phyloP scores from a whole-genome alignment of 495 filamentous ascomycete species.

The Penicillium steckii region DNA sequence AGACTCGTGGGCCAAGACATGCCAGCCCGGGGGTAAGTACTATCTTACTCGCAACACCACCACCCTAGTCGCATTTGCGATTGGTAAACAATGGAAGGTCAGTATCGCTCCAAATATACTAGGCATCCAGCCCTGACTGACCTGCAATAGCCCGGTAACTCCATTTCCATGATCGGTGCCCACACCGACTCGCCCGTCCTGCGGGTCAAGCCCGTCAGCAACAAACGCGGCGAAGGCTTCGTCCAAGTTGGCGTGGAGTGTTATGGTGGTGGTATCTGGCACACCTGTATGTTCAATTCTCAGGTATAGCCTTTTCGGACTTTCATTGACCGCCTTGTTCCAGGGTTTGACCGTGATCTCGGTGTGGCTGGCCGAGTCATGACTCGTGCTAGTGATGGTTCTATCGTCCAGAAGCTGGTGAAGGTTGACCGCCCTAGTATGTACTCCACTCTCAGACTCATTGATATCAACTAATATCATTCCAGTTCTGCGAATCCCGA shows the following conservation, averaged over 20 bases:
- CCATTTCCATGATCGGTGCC: slow-evolving; percentile 92
- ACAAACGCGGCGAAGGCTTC: slow-evolving; percentile 83
- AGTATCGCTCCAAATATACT: neutral
- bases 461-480: slow-evolving; percentile 1
- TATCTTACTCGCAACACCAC: slow-evolving; percentile 94
- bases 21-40: slow-evolving; percentile 90
- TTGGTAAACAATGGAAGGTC: slow-evolving; percentile 86
- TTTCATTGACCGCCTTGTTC: neutral
- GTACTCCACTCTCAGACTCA: slow-evolving; percentile 5
- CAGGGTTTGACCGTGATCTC: slow-evolving; percentile 93
- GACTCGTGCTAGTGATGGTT: slow-evolving; percentile 70
- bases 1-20: slow-evolving; percentile 78
- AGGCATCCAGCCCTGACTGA: neutral
- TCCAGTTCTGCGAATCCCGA: slow-evolving; percentile 79
- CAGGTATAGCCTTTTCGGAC: neutral
- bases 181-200: slow-evolving; percentile 94
- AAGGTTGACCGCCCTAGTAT: slow-evolving; percentile 82
- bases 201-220: slow-evolving; percentile 90
- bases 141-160: slow-evolving; percentile 68
- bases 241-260: slow-evolving; percentile 94
- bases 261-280: slow-evolving; percentile 84
- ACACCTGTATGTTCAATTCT: slow-evolving; percentile 48
- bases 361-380: slow-evolving; percentile 87
- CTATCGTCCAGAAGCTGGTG: slow-evolving; percentile 79
- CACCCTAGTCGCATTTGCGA: slow-evolving; percentile 90